phyloP scores from a whole-genome alignment of 2,329 filamentous ascomycete genomes.

The Nannizziopsis barbatae region DNA sequence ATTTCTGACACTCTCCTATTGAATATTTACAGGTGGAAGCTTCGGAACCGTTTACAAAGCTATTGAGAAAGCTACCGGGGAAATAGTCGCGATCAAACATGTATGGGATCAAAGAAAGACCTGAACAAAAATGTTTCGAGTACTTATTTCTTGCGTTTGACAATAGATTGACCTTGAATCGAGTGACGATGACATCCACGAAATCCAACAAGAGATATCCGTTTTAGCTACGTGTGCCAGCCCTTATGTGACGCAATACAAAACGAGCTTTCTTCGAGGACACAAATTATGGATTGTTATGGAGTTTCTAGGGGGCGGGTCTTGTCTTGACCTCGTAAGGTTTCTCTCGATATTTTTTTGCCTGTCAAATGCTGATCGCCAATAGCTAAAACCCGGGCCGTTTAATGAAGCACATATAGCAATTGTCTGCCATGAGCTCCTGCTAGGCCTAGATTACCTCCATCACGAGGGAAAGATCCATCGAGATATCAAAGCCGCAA shows the following conservation, averaged over 20 bases:
- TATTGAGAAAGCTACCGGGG: conserved; percentile 78
- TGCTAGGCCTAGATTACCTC: conserved; percentile 83
- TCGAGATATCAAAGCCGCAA: conserved; percentile 92
- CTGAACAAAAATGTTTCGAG: not conserved
- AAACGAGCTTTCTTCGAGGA: conserved; percentile 87
- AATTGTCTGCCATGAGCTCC: conserved; percentile 83
- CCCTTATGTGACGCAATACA: conserved; percentile 90
- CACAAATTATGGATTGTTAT: conserved; percentile 99
- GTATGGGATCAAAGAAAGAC: conserved; percentile 41
- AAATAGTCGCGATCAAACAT: conserved; percentile 94
- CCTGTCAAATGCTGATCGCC: not conserved
- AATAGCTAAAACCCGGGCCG: conserved; percentile 72
- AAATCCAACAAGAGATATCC: conserved; percentile 95
- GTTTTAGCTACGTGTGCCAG: conserved; percentile 91
- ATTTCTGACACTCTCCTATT: not conserved
- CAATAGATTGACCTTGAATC: conserved; percentile 92
- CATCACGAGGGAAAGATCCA: conserved; percentile 93
- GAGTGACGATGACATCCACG: conserved; percentile 94
- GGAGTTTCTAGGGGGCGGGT: conserved; percentile 93
- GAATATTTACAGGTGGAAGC: conserved; percentile 57
- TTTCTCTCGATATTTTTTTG: not conserved
- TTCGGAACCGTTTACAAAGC: conserved; percentile 97
- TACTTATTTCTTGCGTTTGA: conserved; percentile 1
- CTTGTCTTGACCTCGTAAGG: conserved; percentile 76
- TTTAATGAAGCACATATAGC: conserved; percentile 87